Evolutionary conservation across 371 early-diverging fungal species (phyloP).

Genomic region (Circinella minor): DNA sequence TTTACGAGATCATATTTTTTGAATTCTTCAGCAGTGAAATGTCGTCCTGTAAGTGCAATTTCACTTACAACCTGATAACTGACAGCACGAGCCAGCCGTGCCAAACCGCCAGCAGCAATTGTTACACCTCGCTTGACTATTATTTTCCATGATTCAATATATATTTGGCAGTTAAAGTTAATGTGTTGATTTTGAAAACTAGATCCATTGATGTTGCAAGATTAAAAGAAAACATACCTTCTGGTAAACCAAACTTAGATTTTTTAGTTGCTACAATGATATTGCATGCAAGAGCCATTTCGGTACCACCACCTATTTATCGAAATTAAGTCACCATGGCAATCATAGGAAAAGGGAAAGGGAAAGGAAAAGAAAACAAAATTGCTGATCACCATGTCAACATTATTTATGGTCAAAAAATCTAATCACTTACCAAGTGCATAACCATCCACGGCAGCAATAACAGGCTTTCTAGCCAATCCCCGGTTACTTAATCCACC

Average conservation of each 20-base stretch:
- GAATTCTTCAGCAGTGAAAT: constrained; percentile 46
- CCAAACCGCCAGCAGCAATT: constrained; percentile 51
- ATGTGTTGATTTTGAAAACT: too few relatives aligned
- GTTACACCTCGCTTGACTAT: constrained; percentile 51
- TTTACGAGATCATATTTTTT: constrained; percentile 52
- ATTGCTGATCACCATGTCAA: too few relatives aligned
- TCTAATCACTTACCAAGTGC: constrained; percentile 32
- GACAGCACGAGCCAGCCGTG: constrained; percentile 45
- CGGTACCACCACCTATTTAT: constrained; percentile 49
- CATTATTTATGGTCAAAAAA: not conserved
- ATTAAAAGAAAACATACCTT: constrained; percentile 21
- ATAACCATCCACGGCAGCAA: constrained; percentile 58
- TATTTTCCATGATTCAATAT: too few relatives aligned
- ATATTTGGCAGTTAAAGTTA: not conserved
- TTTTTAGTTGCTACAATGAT: constrained; percentile 52
- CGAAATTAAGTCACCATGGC: too few relatives aligned
- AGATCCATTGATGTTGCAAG: too few relatives aligned
- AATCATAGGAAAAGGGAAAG: too few relatives aligned
- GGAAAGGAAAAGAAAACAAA: too few relatives aligned
- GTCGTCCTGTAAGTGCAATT: constrained; percentile 52
- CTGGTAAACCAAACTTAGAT: constrained; percentile 53
- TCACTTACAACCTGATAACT: constrained; percentile 53
- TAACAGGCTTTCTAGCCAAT: constrained; percentile 47
- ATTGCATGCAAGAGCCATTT: constrained; percentile 48
- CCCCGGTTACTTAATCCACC: constrained; percentile 51